A percentile compares a stretch with the other conserved stretches of the same genome.
Evolutionary conservation across 140 eudicot genomes (phyloP).

Genomic region (Oenanthe javanica): DNA sequence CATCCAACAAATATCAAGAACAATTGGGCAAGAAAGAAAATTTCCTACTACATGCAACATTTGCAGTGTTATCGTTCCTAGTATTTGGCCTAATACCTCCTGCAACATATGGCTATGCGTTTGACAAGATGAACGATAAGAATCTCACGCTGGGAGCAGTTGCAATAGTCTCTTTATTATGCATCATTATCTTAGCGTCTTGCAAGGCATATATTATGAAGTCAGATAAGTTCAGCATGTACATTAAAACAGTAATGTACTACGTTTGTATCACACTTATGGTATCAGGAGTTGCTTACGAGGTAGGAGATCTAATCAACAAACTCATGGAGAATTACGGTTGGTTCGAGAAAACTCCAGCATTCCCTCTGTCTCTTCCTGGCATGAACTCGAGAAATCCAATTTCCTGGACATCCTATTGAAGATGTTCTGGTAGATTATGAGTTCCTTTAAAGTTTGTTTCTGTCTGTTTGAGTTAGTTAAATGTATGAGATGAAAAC

Average conservation of each 20-base stretch:
- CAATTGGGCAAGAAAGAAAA: constrained; percentile 40
- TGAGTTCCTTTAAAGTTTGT: background rate
- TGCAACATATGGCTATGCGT: constrained; percentile 41
- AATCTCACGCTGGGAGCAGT: constrained; percentile 36
- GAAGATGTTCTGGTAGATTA: background rate
- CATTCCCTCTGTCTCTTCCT: constrained; percentile 10
- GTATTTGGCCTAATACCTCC: constrained; percentile 65
- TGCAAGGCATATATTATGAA: constrained; percentile 38
- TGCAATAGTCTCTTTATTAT: constrained; percentile 40
- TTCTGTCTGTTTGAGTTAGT: background rate
- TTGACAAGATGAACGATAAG: constrained; percentile 26
- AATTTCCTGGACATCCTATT: constrained; percentile 8
- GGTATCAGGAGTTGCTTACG: constrained; percentile 55
- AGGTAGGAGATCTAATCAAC: constrained; percentile 35
- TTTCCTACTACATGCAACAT: constrained; percentile 39
- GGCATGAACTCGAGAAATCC: background rate
- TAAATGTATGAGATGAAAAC: background rate
- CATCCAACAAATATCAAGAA: constrained; percentile 27
- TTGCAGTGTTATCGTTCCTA: constrained; percentile 47
- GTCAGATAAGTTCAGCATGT: constrained; percentile 18
- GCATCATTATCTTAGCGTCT: constrained; percentile 30
- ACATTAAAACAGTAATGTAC: constrained; percentile 37
- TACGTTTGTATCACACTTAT: constrained; percentile 28
- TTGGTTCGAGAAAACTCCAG: constrained; percentile 30
- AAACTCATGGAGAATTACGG: constrained; percentile 38